Evolutionary conservation across 176 grass and related monocot genomes (phyloP).

Genomic region (Musa acuminata): DNA sequence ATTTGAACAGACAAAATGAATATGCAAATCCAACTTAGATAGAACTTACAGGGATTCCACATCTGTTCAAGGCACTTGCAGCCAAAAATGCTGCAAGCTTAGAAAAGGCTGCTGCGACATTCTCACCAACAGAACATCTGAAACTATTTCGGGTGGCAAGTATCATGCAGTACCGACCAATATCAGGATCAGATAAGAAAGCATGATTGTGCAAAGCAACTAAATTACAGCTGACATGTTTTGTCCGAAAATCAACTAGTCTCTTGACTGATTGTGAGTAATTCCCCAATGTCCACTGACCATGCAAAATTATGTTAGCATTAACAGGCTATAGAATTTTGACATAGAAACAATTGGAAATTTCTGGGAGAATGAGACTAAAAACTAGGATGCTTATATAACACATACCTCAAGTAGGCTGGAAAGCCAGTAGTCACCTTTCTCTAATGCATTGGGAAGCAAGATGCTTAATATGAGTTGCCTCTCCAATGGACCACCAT

Average conservation of each 20-base stretch:
- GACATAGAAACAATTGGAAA: slow-evolving; percentile 20
- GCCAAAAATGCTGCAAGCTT: slow-evolving; percentile 54
- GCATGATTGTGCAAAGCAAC: slow-evolving; percentile 20
- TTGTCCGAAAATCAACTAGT: slow-evolving; percentile 40
- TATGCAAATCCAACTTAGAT: slow-evolving; percentile 3
- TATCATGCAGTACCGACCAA: slow-evolving; percentile 69
- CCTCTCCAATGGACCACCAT: slow-evolving; percentile 58
- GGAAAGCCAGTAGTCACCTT: slow-evolving; percentile 78
- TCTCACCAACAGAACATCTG: slow-evolving; percentile 73
- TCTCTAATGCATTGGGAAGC: slow-evolving; percentile 71
- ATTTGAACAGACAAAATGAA: background rate
- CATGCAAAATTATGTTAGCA: slow-evolving; percentile 32
- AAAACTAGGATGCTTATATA: slow-evolving; percentile 13
- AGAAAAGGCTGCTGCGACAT: slow-evolving; percentile 47
- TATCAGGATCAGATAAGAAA: slow-evolving; percentile 53
- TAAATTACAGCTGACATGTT: slow-evolving; percentile 30
- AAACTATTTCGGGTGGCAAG: slow-evolving; percentile 70
- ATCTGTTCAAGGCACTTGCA: slow-evolving; percentile 59
- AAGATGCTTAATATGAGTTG: slow-evolving; percentile 70
- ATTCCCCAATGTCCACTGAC: slow-evolving; percentile 91
- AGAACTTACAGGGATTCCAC: slow-evolving; percentile 89
- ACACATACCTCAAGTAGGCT: slow-evolving; percentile 77
- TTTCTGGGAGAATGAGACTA: slow-evolving; percentile 11
- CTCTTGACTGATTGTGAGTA: slow-evolving; percentile 49
- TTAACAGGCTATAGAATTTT: slow-evolving; percentile 23